phyloP scores from a whole-genome alignment of 371 early-diverging fungal species.

The Rhizopus sp. region DNA sequence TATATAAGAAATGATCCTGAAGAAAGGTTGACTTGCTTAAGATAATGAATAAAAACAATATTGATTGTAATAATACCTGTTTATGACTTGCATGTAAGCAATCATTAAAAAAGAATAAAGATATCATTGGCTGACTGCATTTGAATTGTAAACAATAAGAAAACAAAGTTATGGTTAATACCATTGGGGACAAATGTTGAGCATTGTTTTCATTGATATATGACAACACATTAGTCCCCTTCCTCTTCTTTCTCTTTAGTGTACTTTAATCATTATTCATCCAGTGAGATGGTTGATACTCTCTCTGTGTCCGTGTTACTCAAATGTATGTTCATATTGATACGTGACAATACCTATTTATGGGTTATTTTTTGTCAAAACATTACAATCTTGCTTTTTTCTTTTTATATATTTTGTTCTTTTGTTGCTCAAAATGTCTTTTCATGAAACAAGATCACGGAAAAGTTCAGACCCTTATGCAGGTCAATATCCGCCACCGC shows the following conservation, averaged over 20 bases:
- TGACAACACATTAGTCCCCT: too few species aligned
- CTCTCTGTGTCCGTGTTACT: not conserved
- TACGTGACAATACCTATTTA: constrained; percentile 19
- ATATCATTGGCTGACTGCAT: not conserved
- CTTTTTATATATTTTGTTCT: not conserved
- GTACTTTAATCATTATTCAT: not conserved
- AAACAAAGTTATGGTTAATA: not conserved
- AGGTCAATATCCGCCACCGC: constrained; percentile 38
- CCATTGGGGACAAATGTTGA: not conserved
- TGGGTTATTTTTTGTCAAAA: constrained; percentile 3
- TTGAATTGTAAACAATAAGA: not conserved
- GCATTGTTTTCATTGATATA: too few species aligned
- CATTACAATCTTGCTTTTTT: constrained; percentile 5
- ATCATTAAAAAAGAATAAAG: too few species aligned
- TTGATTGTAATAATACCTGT: not conserved
- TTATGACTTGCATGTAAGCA: too few species aligned
- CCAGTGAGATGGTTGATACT: not conserved
- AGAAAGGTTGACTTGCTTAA: constrained; percentile 20
- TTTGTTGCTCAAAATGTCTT: not conserved
- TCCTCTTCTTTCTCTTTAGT: not conserved
- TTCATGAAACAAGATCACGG: not conserved
- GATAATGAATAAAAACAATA: constrained; percentile 8
- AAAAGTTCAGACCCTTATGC: constrained; percentile 34
- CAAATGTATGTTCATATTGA: not conserved
- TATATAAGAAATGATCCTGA: constrained; percentile 8